Percentiles rank a stretch among this genome's conserved stretches.
Conservation (phyloP, 345 rosid species). For the Lepidium didymum region DNA sequence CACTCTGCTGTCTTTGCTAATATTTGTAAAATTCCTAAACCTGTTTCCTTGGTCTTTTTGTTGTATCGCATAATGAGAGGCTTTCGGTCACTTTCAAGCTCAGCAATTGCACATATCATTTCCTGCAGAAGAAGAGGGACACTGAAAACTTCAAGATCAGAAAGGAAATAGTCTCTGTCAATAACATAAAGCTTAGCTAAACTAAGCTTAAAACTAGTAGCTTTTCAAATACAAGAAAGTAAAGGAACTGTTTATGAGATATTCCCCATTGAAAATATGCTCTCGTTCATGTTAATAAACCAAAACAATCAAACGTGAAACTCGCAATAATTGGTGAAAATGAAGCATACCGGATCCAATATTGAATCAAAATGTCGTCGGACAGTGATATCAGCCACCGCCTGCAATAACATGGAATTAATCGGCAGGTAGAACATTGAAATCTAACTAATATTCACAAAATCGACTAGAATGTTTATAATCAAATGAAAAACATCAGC, state of each 20-base stretch:
- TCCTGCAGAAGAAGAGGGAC: constrained; percentile 42
- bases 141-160: constrained; percentile 3
- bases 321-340: background rate
- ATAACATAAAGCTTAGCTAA: background rate
- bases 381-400: constrained; percentile 73
- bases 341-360: constrained; percentile 57
- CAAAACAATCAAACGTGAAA: background rate
- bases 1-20: constrained; percentile 57
- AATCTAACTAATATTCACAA: background rate
- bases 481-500: background rate
- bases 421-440: background rate
- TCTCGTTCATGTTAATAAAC: background rate
- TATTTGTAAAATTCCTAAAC: constrained; percentile 77
- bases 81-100: constrained; percentile 86
- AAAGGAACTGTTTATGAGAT: background rate
- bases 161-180: background rate
- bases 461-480: background rate
- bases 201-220: constrained; percentile 11
- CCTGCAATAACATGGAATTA: constrained; percentile 43
- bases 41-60: constrained; percentile 64
- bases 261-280: background rate
- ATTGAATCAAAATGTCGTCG: constrained; percentile 55
- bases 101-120: constrained; percentile 84
- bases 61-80: constrained; percentile 53
- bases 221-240: background rate